phyloP scores from a whole-genome alignment of 257 asterid species.

The Lavandula angustifolia region DNA sequence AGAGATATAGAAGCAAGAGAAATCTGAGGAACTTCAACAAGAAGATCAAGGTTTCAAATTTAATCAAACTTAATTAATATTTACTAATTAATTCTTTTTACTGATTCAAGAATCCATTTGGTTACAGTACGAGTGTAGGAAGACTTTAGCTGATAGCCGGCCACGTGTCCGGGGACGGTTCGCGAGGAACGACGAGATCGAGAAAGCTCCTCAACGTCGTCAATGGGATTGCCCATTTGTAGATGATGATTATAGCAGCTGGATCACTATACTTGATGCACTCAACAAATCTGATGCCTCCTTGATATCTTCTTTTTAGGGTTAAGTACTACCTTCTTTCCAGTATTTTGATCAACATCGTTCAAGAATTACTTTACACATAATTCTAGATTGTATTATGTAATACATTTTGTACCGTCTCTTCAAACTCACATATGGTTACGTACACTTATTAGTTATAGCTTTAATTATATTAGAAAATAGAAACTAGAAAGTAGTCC shows the following conservation, averaged over 20 bases:
- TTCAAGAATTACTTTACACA: too few species aligned
- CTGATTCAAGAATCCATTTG: not conserved
- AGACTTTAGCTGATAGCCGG: constrained; percentile 74
- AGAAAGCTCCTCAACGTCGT: constrained; percentile 40
- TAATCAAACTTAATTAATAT: too few species aligned
- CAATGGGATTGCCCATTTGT: constrained; percentile 38
- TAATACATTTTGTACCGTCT: too few species aligned
- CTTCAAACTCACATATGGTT: too few species aligned
- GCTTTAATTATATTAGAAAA: too few species aligned
- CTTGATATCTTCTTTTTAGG: constrained; percentile 32
- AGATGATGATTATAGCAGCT: constrained; percentile 47
- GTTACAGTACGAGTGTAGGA: constrained; percentile 73
- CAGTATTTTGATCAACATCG: not conserved
- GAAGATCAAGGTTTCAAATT: constrained; percentile 67
- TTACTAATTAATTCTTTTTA: too few species aligned
- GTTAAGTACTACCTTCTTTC: not conserved
- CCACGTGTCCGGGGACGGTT: constrained; percentile 82
- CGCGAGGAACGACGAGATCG: constrained; percentile 59
- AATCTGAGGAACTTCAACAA: constrained; percentile 86
- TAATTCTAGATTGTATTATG: too few species aligned
- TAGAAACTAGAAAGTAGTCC: too few species aligned
- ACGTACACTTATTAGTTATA: too few species aligned
- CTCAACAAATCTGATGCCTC: constrained; percentile 52
- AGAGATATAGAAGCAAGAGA: constrained; percentile 83
- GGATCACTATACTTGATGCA: constrained; percentile 60